These are phyloP conservation scores for Didymella pomorum DNA, from an alignment of 2,329 filamentous ascomycete genomes.

Conservation along the genomic window DNA sequence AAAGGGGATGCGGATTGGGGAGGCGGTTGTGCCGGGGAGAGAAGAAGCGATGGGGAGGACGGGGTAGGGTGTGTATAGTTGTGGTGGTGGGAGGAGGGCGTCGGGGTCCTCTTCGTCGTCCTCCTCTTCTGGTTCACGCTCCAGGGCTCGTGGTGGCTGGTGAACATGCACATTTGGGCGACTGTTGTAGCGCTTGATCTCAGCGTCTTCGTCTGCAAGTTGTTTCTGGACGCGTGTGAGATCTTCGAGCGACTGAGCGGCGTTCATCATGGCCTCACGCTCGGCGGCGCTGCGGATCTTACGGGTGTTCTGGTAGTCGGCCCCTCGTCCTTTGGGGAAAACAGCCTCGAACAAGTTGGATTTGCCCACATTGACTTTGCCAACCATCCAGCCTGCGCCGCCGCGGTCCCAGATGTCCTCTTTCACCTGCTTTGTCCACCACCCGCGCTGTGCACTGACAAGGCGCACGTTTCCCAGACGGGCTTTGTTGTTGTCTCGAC, in stretches of 20 bases:
- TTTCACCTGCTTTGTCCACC: conserved; percentile 90
- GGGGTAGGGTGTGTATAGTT: conserved; percentile 77
- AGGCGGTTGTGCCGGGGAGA: conserved; percentile 91
- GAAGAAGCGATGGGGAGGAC: conserved; percentile 86
- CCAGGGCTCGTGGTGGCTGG: conserved; percentile 26
- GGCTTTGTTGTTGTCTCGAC: conserved; percentile 70
- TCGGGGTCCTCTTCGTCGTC: conserved; percentile 44
- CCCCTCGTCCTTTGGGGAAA: conserved; percentile 73
- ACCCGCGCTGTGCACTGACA: conserved; percentile 83
- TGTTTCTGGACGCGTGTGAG: conserved; percentile 37
- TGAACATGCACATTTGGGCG: conserved; percentile 31
- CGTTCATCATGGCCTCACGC: conserved; percentile 42
- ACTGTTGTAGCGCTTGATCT: conserved; percentile 33
- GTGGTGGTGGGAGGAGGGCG: conserved; percentile 76
- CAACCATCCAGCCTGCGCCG: conserved; percentile 92
- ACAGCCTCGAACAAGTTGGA: conserved; percentile 88
- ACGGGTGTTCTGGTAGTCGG: conserved; percentile 47
- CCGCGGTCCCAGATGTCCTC: conserved; percentile 85
- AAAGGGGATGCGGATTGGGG: conserved; percentile 91
- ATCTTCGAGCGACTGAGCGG: conserved; percentile 39
- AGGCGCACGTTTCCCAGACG: conserved; percentile 87
- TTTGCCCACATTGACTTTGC: conserved; percentile 98
- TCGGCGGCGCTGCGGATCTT: conserved; percentile 46
- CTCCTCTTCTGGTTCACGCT: conserved; percentile 30
- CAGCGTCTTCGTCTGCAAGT: conserved; percentile 46